Evolutionary conservation across 306 rosid genomes (phyloP).

Genomic region (Rosa chinensis): DNA sequence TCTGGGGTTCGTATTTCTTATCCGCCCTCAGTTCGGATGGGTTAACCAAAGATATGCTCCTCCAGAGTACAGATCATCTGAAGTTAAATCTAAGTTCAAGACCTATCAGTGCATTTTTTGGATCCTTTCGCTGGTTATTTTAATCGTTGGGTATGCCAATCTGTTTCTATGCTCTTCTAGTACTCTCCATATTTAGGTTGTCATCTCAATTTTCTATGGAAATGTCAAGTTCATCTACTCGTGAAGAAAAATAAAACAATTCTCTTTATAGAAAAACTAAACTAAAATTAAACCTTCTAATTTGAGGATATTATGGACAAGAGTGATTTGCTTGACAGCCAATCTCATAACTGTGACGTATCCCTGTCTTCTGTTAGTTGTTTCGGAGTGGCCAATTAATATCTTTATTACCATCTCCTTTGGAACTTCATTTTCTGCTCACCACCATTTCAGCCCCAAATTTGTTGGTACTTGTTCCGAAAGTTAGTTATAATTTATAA

Average conservation of each 20-base stretch:
- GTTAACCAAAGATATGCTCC: conserved; percentile 68
- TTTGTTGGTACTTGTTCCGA: not conserved
- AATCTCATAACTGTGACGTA: not conserved
- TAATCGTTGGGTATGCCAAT: conserved; percentile 72
- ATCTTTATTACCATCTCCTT: not conserved
- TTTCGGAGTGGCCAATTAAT: not conserved
- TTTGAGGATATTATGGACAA: not conserved
- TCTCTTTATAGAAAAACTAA: not conserved
- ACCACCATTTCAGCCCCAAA: not conserved
- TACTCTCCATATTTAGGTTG: not conserved
- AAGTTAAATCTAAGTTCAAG: conserved; percentile 68
- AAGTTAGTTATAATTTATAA: not conserved
- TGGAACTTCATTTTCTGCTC: not conserved
- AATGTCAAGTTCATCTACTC: not conserved
- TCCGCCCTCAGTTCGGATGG: conserved; percentile 97
- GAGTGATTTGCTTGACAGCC: not conserved
- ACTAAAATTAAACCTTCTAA: not conserved
- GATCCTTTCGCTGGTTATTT: conserved; percentile 66
- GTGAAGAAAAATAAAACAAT: not conserved
- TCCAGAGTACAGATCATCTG: conserved; percentile 33
- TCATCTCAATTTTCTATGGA: not conserved
- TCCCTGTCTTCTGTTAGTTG: not conserved
- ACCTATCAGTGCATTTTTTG: conserved; percentile 78
- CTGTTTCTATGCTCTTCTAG: conserved; percentile 5
- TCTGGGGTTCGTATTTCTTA: conserved; percentile 89